Percentiles rank a stretch among this genome's conserved stretches.
These are phyloP conservation scores for Daldinia vernicosa DNA, from an alignment of 495 filamentous ascomycete species.

Conservation along the genomic window DNA sequence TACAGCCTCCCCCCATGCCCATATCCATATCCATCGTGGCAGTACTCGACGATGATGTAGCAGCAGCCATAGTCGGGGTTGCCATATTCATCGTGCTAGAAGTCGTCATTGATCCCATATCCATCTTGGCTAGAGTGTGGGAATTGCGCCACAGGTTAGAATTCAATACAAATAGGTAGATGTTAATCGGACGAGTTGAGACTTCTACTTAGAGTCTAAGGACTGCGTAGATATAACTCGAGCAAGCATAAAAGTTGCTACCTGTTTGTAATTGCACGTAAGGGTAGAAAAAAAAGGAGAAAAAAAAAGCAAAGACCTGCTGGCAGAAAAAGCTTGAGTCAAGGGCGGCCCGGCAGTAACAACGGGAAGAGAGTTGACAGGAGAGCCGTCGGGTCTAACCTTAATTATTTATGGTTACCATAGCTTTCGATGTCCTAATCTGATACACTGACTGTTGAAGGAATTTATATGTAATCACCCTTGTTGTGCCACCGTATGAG, in stretches of 20 bases:
- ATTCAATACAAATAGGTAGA: neutral
- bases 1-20: conserved; percentile 30
- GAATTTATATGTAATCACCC: neutral
- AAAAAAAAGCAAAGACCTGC: neutral
- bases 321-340: neutral
- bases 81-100: conserved; percentile 3
- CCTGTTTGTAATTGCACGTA: neutral
- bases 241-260: neutral
- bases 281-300: no score
- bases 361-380: neutral
- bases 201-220: neutral
- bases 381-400: neutral
- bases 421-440: neutral
- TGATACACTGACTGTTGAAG: neutral
- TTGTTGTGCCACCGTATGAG: neutral
- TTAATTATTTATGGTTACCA: neutral
- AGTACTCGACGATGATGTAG: conserved; percentile 44
- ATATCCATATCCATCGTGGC: conserved; percentile 36
- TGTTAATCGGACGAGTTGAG: neutral
- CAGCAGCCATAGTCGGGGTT: neutral
- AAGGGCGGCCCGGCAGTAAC: neutral
- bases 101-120: conserved; percentile 9
- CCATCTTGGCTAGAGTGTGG: neutral
- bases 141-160: neutral
- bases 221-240: neutral